Evolutionary conservation across 305 asterid genomes (phyloP), one percentile per base, ranked within the genome.

Genomic region (Plantago coronopus): DNA sequence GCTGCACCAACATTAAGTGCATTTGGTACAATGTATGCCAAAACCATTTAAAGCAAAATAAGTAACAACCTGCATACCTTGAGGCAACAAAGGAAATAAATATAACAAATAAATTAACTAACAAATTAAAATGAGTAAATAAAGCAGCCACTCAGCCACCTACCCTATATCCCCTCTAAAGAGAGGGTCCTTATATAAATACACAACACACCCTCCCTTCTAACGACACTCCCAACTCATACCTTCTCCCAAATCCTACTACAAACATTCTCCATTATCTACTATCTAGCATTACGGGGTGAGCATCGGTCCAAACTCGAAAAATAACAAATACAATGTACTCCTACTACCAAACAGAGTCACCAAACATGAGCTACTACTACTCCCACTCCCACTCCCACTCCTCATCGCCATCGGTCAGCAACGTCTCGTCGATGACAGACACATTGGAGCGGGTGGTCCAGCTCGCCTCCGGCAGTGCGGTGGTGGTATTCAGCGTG

Each of bases 1-100:
- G 60, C 34, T 74, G 83, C 69, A 81, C 54, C 75, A 62, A 74
- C 62, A 34, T 60, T 50, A 37, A 38, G 50, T 48, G 60, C 54
- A 42, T 49, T 31, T n/a, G n/a, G n/a, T n/a, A 51, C 48, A 25
- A 34, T 58, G 25, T 48, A 7, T 61, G 14, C 55, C 59, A 51
- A 34, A 34, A 67, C 71, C 74, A 81, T 62, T 78, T 72, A 72
- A 67, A 66, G 70, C 75, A 74, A 68, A 74, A 66, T 34, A 55
- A 69, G 65, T 43, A 67, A 69, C 57, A 45, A 55, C 40, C 21
- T 58, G 89, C 94, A 82, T 87, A 83, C 94, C 62, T 78, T 67
- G 71, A 74, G 86, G 78, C 93, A 84, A 73, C 72, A 62, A 67
- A 67, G 74, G 86, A 81, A 3, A 2, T 25, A 27, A 27, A 4